A percentile compares a stretch with the other conserved stretches of the same genome.
These are phyloP conservation scores for Cordyceps cateniannulata DNA, from an alignment of 2,329 filamentous ascomycete species.

Conservation along the genomic window DNA sequence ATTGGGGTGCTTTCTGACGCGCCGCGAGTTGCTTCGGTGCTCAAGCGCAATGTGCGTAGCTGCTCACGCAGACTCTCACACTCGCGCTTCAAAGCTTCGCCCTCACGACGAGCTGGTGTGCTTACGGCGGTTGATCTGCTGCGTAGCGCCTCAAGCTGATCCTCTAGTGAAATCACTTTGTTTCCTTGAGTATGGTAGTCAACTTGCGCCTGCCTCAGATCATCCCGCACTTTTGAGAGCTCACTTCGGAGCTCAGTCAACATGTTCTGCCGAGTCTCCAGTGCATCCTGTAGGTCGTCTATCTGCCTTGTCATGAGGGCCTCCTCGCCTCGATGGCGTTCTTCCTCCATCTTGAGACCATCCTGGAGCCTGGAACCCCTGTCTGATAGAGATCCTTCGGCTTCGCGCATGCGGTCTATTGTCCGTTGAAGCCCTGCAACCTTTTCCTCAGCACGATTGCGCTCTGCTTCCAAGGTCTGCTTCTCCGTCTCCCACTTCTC, in stretches of 20 bases:
- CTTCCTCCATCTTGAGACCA: slow-evolving; percentile 62
- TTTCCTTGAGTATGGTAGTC: slow-evolving; percentile 57
- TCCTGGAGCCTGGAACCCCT: slow-evolving; percentile 63
- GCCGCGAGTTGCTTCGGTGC: slow-evolving; percentile 22
- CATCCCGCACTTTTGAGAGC: slow-evolving; percentile 58
- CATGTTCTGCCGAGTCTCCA: slow-evolving; percentile 59
- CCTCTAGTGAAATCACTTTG: slow-evolving; percentile 62
- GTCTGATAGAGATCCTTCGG: slow-evolving; percentile 59
- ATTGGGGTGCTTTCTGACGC: slow-evolving; percentile 20
- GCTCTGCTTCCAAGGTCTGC: slow-evolving; percentile 58
- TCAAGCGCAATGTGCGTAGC: slow-evolving; percentile 28
- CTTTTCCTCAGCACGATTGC: slow-evolving; percentile 60
- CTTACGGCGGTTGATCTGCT: not conserved
- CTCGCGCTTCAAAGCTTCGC: slow-evolving; percentile 21
- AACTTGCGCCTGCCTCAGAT: slow-evolving; percentile 61
- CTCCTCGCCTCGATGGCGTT: slow-evolving; percentile 68
- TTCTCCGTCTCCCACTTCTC: slow-evolving; percentile 67
- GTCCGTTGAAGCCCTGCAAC: slow-evolving; percentile 62
- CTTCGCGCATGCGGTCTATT: slow-evolving; percentile 62
- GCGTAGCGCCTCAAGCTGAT: slow-evolving; percentile 54
- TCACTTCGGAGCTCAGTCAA: slow-evolving; percentile 61
- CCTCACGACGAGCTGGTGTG: slow-evolving; percentile 19
- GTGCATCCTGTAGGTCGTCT: slow-evolving; percentile 63
- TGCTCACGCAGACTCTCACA: slow-evolving; percentile 29
- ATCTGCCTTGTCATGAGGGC: slow-evolving; percentile 65